Evolutionary conservation across 2,329 filamentous ascomycete species (phyloP).

Genomic region (Elsinoe perseae): DNA sequence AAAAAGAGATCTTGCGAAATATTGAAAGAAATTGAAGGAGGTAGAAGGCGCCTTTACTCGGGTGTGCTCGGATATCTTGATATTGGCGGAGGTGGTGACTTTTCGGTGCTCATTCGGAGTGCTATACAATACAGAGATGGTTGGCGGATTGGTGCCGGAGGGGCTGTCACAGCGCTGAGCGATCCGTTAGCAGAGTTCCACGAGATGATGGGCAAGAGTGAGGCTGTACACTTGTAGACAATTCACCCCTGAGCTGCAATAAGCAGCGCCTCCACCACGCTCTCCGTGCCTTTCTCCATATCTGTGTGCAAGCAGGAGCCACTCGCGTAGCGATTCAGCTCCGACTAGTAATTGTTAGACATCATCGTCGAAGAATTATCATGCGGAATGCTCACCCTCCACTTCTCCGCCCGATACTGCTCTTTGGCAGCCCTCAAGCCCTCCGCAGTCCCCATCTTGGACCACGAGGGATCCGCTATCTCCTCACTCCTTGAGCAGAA

Average conservation of each 20-base stretch:
- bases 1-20: constrained; percentile 90
- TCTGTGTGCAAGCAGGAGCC: not conserved
- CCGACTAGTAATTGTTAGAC: not conserved
- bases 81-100: constrained; percentile 75
- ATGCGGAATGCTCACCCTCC: not conserved
- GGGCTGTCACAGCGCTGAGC: constrained; percentile 80
- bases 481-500: not conserved
- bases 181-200: constrained; percentile 73
- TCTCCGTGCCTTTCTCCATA: not conserved
- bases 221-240: constrained; percentile 19
- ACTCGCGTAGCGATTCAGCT: not conserved
- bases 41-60: constrained; percentile 69
- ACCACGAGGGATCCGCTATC: not conserved
- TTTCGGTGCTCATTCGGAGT: constrained; percentile 83
- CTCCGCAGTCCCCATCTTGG: not conserved
- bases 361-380: not conserved
- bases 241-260: constrained; percentile 19
- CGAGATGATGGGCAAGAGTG: constrained; percentile 60
- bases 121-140: constrained; percentile 63
- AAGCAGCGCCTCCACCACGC: not conserved
- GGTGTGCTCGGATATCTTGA: constrained; percentile 88
- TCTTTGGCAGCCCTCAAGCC: not conserved
- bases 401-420: not conserved
- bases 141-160: constrained; percentile 84
- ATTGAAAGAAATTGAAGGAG: constrained; percentile 59